phyloP scores from a whole-genome alignment of 108 stramenopile genomes.

The Nitzschia sp. region DNA sequence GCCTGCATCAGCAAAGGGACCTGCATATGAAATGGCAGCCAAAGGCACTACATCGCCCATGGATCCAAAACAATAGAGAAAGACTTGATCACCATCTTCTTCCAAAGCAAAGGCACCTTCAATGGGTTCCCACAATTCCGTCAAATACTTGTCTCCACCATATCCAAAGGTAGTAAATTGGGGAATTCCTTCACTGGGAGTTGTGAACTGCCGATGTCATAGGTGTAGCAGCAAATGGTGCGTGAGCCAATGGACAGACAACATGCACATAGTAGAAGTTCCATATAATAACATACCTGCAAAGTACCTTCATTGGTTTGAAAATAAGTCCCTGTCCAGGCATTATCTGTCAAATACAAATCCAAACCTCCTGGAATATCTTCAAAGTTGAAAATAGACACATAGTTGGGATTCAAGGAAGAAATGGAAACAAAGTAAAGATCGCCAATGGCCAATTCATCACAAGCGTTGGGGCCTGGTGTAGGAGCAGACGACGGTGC shows the following conservation, averaged over 20 bases:
- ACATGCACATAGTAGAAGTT: no score
- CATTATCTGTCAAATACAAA: slow-evolving; percentile 57
- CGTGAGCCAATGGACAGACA: background rate
- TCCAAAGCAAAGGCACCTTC: slow-evolving; percentile 9
- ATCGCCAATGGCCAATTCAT: slow-evolving; percentile 14
- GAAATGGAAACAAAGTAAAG: slow-evolving; percentile 20
- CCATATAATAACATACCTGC: slow-evolving; percentile 17
- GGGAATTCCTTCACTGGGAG: slow-evolving; percentile 24
- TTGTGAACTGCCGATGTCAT: slow-evolving; percentile 12
- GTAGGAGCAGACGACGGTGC: background rate
- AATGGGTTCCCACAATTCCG: background rate
- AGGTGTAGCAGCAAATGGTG: no score
- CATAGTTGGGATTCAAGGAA: slow-evolving; percentile 33
- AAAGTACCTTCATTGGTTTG: slow-evolving; percentile 39
- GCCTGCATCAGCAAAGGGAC: slow-evolving; percentile 1
- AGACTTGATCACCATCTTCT: slow-evolving; percentile 24
- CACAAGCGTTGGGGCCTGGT: slow-evolving; percentile 18
- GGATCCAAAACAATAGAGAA: slow-evolving; percentile 27
- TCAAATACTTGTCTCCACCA: slow-evolving; percentile 7
- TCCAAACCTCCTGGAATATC: slow-evolving; percentile 40
- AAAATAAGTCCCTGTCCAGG: slow-evolving; percentile 43
- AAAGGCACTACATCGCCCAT: slow-evolving; percentile 1
- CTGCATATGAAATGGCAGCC: slow-evolving; percentile 17
- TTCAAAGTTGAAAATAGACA: slow-evolving; percentile 41
- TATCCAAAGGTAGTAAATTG: slow-evolving; percentile 26